Percentiles rank a stretch among this genome's conserved stretches.
Conservation (phyloP, 306 rosid genomes). For the Prunus padus region DNA sequence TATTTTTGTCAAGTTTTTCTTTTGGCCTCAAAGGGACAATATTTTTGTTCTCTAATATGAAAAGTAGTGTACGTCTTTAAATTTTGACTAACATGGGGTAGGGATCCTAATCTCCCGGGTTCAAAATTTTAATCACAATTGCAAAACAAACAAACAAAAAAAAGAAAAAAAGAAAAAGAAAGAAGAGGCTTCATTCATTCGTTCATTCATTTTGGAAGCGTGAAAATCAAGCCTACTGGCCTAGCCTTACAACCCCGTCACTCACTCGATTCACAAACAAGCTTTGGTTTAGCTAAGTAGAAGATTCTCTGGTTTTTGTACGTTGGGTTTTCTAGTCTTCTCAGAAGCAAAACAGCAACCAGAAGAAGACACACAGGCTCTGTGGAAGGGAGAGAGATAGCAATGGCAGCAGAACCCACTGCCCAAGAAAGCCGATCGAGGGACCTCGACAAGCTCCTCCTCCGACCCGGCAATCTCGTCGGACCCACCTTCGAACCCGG, state of each 20-base stretch:
- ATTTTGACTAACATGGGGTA: no score
- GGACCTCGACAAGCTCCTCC: slow-evolving; percentile 93
- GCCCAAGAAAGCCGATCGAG: slow-evolving; percentile 57
- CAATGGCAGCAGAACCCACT: slow-evolving; percentile 44
- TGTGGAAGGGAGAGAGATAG: not conserved
- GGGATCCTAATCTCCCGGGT: not conserved
- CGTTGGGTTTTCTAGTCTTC: not conserved
- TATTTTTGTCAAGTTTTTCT: no score
- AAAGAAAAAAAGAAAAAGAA: not conserved
- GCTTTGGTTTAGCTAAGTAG: not conserved
- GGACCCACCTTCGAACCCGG: slow-evolving; percentile 83
- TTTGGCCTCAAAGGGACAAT: no score
- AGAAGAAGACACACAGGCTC: not conserved
- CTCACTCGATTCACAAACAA: not conserved
- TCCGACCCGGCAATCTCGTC: slow-evolving; percentile 72
- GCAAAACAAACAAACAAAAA: not conserved
- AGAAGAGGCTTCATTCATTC: not conserved
- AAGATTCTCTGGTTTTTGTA: not conserved
- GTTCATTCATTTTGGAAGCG: not conserved
- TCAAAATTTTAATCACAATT: not conserved
- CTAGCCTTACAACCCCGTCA: not conserved
- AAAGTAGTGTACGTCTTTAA: no score
- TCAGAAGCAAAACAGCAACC: not conserved
- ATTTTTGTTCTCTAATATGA: no score
- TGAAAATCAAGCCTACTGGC: slow-evolving; percentile 12